Evolutionary conservation across 1,139 yeast species (phyloP).

Genomic region (Ogataea hybrid): DNA sequence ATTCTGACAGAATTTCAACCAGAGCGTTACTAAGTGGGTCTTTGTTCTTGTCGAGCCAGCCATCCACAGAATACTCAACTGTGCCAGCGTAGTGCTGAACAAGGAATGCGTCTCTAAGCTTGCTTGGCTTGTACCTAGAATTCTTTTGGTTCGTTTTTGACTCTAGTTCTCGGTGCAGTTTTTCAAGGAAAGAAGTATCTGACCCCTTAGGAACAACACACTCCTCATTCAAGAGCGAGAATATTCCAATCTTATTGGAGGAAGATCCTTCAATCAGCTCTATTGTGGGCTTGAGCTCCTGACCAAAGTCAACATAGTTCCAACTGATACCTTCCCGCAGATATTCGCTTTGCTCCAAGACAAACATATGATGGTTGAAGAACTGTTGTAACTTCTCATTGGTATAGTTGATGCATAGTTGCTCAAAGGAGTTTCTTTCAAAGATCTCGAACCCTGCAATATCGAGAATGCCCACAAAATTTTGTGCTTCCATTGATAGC

Average conservation of each 20-base stretch:
- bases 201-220: constrained; percentile 92
- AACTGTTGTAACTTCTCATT: constrained; percentile 96
- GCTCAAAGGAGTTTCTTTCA: constrained; percentile 89
- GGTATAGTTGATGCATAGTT: constrained; percentile 92
- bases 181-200: constrained; percentile 80
- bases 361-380: constrained; percentile 97
- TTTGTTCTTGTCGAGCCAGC: constrained; percentile 93
- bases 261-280: constrained; percentile 77
- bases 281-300: constrained; percentile 91
- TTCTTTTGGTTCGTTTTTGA: constrained; percentile 44
- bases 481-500: constrained; percentile 28
- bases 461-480: constrained; percentile 90
- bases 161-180: constrained; percentile 64
- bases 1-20: constrained; percentile 52
- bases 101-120: constrained; percentile 67
- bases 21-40: constrained; percentile 88
- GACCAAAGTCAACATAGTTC: constrained; percentile 97
- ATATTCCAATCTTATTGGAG: constrained; percentile 74
- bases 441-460: constrained; percentile 98
- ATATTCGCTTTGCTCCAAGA: constrained; percentile 94
- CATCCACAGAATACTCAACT: constrained; percentile 87
- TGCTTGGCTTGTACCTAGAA: constrained; percentile 48
- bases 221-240: constrained; percentile 89
- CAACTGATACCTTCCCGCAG: constrained; percentile 91
- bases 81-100: constrained; percentile 93